Evolutionary conservation across 306 rosid species (phyloP).

Genomic region (Luffa acutangula): DNA sequence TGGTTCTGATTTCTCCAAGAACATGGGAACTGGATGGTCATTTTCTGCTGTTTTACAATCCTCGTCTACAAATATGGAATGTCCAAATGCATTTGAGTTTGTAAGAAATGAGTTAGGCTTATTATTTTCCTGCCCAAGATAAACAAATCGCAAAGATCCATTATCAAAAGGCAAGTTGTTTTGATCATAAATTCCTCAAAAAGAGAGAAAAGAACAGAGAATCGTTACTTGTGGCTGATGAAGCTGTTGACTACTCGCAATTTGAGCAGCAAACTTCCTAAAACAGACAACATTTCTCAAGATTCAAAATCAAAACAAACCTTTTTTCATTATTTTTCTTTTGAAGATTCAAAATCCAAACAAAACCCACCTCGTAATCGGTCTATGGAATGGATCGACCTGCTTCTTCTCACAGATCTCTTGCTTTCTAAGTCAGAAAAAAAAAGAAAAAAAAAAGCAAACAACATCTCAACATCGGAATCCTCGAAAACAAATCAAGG

Average conservation of each 20-base stretch:
- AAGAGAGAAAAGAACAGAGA: neutral
- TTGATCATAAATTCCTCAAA: neutral
- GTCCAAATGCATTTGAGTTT: constrained; percentile 47
- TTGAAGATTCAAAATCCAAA: neutral
- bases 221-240: constrained; percentile 35
- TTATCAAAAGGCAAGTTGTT: neutral
- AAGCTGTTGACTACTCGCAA: constrained; percentile 41
- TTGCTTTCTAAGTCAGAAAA: constrained; percentile 29
- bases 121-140: constrained; percentile 40
- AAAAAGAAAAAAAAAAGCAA: neutral
- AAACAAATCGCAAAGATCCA: constrained; percentile 1
- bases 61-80: constrained; percentile 61
- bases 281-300: neutral
- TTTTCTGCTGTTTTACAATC: constrained; percentile 43
- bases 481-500: neutral
- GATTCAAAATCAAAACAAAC: neutral
- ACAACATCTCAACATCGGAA: neutral
- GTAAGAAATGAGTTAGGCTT: constrained; percentile 22
- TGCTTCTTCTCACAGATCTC: constrained; percentile 69
- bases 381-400: constrained; percentile 81
- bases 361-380: constrained; percentile 64
- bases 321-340: neutral
- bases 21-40: constrained; percentile 85
- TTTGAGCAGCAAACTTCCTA: constrained; percentile 82
- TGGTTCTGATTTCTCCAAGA: constrained; percentile 48